Conservation (phyloP, 306 rosid genomes). For the Ceratonia siliqua region DNA sequence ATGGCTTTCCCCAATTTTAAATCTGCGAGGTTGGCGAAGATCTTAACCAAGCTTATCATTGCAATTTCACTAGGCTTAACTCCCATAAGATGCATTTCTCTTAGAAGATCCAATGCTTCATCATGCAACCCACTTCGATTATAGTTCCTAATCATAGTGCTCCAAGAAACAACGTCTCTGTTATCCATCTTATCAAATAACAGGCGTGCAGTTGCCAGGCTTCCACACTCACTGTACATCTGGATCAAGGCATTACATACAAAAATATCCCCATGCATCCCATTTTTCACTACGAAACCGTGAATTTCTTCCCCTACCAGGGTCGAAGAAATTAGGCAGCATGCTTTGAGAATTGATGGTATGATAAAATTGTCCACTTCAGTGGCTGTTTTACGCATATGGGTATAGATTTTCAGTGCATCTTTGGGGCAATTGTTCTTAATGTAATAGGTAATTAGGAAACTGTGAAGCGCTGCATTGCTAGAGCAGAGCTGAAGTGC, state of each 20-base stretch:
- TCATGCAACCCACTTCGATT: constrained; percentile 38
- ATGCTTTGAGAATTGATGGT: constrained; percentile 77
- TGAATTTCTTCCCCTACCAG: constrained; percentile 56
- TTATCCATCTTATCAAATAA: constrained; percentile 53
- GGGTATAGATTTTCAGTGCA: constrained; percentile 45
- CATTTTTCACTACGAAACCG: constrained; percentile 55
- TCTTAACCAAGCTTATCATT: constrained; percentile 50
- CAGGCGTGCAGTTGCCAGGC: constrained; percentile 38
- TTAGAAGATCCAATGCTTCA: constrained; percentile 54
- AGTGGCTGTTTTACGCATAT: constrained; percentile 48
- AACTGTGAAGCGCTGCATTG: constrained; percentile 50
- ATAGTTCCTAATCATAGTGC: constrained; percentile 59
- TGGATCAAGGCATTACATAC: constrained; percentile 63
- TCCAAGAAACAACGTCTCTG: constrained; percentile 71
- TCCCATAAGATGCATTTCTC: constrained; percentile 44
- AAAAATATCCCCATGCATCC: constrained; percentile 44
- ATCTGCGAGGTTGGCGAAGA: constrained; percentile 44
- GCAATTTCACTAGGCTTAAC: constrained; percentile 54
- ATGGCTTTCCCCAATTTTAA: constrained; percentile 50
- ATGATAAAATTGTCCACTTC: constrained; percentile 58
- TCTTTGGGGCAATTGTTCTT: constrained; percentile 46
- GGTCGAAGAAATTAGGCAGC: constrained; percentile 38
- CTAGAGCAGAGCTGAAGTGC: constrained; percentile 43
- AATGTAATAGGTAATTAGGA: constrained; percentile 62
- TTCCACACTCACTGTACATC: constrained; percentile 62